phyloP scores from a whole-genome alignment of 495 filamentous ascomycete genomes.

The Letharia columbiana region DNA sequence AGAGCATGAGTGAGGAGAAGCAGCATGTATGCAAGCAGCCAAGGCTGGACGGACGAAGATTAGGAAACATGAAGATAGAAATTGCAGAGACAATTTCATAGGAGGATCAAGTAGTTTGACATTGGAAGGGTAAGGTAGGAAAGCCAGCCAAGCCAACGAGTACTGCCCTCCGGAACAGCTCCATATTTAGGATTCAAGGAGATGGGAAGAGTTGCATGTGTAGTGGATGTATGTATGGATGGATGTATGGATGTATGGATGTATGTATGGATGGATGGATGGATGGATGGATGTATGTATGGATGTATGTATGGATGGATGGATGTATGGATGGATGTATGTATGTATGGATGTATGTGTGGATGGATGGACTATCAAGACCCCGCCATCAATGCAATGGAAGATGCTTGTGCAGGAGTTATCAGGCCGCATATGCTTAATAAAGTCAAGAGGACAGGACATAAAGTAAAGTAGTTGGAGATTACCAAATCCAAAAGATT shows the following conservation, averaged over 20 bases:
- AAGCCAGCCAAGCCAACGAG: background rate
- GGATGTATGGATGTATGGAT: too few relatives aligned
- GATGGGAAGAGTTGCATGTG: background rate
- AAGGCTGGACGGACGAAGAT: constrained; percentile 10
- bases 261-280: too few relatives aligned
- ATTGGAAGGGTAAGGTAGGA: background rate
- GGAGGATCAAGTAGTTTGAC: background rate
- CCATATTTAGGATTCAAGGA: background rate
- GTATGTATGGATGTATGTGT: too few relatives aligned
- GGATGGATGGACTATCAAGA: too few relatives aligned
- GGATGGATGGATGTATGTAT: too few relatives aligned
- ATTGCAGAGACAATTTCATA: background rate
- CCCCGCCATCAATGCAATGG: too few relatives aligned
- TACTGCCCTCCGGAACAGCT: background rate
- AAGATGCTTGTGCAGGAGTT: too few relatives aligned
- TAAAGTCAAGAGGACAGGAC: too few relatives aligned
- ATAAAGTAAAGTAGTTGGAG: background rate
- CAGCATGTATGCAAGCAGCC: background rate
- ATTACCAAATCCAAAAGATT: background rate
- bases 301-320: too few relatives aligned
- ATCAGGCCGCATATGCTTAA: too few relatives aligned
- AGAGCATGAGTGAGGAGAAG: background rate
- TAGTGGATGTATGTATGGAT: too few relatives aligned
- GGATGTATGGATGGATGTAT: too few relatives aligned
- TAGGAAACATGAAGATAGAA: constrained; percentile 8